Conservation (phyloP, 345 rosid genomes). For the Salix caprea region DNA sequence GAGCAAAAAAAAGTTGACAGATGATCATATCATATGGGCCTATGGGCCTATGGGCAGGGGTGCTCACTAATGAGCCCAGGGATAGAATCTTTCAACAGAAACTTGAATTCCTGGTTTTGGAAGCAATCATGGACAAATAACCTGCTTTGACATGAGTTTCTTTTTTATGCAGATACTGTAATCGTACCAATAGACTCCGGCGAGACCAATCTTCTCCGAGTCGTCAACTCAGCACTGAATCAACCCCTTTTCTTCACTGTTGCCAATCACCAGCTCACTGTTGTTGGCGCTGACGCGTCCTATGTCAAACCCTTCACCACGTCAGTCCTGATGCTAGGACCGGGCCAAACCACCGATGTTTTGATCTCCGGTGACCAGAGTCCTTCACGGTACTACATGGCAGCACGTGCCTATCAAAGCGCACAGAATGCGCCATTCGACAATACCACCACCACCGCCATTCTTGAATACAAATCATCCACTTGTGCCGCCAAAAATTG, state of each 20-base stretch:
- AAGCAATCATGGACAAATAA: neutral
- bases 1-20: neutral
- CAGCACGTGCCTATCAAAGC: slow-evolving; percentile 23
- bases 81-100: neutral
- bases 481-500: slow-evolving; percentile 16
- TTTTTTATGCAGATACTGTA: slow-evolving; percentile 12
- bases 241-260: slow-evolving; percentile 25
- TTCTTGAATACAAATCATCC: slow-evolving; percentile 28
- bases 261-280: slow-evolving; percentile 27
- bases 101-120: neutral
- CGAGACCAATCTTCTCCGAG: slow-evolving; percentile 27
- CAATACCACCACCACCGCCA: slow-evolving; percentile 29
- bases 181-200: slow-evolving; percentile 25
- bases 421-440: slow-evolving; percentile 25
- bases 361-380: slow-evolving; percentile 24
- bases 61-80: neutral
- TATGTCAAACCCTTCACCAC: slow-evolving; percentile 30
- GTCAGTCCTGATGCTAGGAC: slow-evolving; percentile 25
- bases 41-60: neutral
- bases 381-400: slow-evolving; percentile 20
- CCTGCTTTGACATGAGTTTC: neutral
- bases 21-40: neutral
- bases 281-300: slow-evolving; percentile 29
- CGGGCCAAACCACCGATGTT: slow-evolving; percentile 34
- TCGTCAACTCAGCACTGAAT: slow-evolving; percentile 25